phyloP scores from a whole-genome alignment of 495 filamentous ascomycete species.

The Aspergillus nanangensis region DNA sequence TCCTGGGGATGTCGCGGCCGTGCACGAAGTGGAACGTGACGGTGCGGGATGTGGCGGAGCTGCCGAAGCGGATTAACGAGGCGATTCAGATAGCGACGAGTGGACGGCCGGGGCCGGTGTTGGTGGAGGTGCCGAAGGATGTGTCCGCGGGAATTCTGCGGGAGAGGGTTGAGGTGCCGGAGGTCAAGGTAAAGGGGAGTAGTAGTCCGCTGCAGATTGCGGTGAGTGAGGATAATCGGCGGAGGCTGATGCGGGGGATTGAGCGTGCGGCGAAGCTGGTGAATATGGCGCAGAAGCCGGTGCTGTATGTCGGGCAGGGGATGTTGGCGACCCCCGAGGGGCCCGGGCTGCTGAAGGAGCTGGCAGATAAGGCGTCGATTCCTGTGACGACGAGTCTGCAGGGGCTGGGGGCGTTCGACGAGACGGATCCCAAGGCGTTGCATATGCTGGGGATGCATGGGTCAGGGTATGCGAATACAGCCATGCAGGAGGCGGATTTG shows the following conservation, averaged over 20 bases:
- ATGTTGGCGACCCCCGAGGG: slow-evolving; percentile 47
- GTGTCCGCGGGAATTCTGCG: no score
- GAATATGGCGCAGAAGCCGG: slow-evolving; percentile 58
- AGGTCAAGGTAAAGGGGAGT: slow-evolving; percentile 46
- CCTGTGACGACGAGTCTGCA: slow-evolving; percentile 65
- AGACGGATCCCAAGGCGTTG: slow-evolving; percentile 51
- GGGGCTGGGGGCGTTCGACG: slow-evolving; percentile 58
- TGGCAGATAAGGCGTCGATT: slow-evolving; percentile 54
- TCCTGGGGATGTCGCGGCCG: slow-evolving; percentile 53
- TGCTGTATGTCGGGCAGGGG: slow-evolving; percentile 59
- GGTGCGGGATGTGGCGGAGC: slow-evolving; percentile 55
- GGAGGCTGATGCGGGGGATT: no score
- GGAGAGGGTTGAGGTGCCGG: slow-evolving; percentile 45
- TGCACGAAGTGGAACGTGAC: slow-evolving; percentile 64
- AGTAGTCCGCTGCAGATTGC: no score
- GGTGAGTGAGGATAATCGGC: no score
- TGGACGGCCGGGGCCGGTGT: slow-evolving; percentile 57
- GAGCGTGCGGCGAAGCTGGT: no score
- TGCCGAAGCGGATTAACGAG: slow-evolving; percentile 57
- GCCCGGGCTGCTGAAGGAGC: slow-evolving; percentile 47
- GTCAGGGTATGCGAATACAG: slow-evolving; percentile 59
- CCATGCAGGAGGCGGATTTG: slow-evolving; percentile 60
- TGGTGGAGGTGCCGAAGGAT: slow-evolving; percentile 60
- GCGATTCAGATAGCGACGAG: slow-evolving; percentile 59
- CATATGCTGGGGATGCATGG: slow-evolving; percentile 66